A percentile compares a stretch with the other conserved stretches of the same genome.
Evolutionary conservation across 495 filamentous ascomycete species (phyloP).

Genomic region (Rostrohypoxylon terebratum): DNA sequence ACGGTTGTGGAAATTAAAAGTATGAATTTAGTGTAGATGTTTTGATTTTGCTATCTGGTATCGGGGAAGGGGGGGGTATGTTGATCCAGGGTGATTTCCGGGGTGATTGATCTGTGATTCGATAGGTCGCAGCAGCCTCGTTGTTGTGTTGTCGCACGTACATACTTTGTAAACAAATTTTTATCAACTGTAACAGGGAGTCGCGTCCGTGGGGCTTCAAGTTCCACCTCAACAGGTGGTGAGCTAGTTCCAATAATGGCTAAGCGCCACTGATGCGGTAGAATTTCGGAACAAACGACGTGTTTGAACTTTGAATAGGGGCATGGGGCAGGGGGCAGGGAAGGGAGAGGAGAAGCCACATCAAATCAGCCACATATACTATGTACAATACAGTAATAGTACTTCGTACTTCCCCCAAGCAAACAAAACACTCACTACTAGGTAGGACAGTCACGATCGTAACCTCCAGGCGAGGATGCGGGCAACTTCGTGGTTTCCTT

Average conservation of each 20-base stretch:
- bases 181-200: slow-evolving; percentile 26
- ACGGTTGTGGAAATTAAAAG: neutral
- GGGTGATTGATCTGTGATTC: slow-evolving; percentile 1
- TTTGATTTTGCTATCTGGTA: slow-evolving; percentile 17
- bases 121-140: slow-evolving; percentile 1
- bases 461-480: neutral
- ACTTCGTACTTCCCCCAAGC: neutral
- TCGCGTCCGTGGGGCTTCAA: slow-evolving; percentile 40
- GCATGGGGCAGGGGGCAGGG: neutral
- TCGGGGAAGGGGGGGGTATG: slow-evolving; percentile 27
- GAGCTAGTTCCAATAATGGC: neutral
- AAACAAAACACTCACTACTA: neutral
- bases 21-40: slow-evolving; percentile 1
- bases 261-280: slow-evolving; percentile 7
- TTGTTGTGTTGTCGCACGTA: slow-evolving; percentile 35
- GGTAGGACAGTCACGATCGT: neutral
- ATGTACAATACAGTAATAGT: neutral
- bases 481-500: neutral
- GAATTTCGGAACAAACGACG: slow-evolving; percentile 12
- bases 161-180: slow-evolving; percentile 39
- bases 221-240: neutral
- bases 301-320: slow-evolving; percentile 1
- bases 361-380: neutral
- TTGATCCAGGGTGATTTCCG: slow-evolving; percentile 23
- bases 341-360: too few relatives aligned